Base-by-base conservation (phyloP, 257 asterid genomes). In the Nicotiana attenuata region DNA sequence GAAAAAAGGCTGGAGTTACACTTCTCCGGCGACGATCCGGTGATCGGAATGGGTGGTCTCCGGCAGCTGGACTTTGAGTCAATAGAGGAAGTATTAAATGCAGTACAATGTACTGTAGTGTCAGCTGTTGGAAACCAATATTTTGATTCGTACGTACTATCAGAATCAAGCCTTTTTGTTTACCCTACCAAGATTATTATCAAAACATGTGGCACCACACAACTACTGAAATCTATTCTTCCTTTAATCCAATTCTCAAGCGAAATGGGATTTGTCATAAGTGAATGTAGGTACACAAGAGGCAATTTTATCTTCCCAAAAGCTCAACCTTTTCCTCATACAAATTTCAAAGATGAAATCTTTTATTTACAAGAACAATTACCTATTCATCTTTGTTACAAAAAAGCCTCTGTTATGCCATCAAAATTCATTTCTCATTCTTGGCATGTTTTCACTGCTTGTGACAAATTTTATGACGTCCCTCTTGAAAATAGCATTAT, bases 171-270 rank as follows among this genome's bases (percentile, higher is more conserved):
- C 81, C 88, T 96, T 2, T 94, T 94, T 41, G 98, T 96, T 9
- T 96, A 96, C 90, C 97, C 97, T 1, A 88, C 92, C 2, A 94
- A 92, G 77, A 89, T 96, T 83, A 92, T 96, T 78, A 92, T 96
- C 92, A 96, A 96, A 89, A 96, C 99, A 1, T 96, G 99, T 87
- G 99, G 99, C 88, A 96, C 98, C 52, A 96, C 92, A 3, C 97
- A 92, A 87, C 80, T 96, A 17, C 91, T 96, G 84, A 90, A 91
- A 85, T 93, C 98, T 5, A 87, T 96, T 80, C 91, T 84, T 4
- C 98, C 90, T 2, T 55, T 96, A 88, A 83, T 89, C 77, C 90
- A 84, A 22, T 88, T 85, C 41, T 97, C 93, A 0, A 38, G 35
- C 1, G 56, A 85, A 7, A 38, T 96, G 82, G 99, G 98, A 16